Base-by-base conservation (phyloP, 192 early-diverging fungal species). In the Phlyctochytrium planicorne region DNA sequence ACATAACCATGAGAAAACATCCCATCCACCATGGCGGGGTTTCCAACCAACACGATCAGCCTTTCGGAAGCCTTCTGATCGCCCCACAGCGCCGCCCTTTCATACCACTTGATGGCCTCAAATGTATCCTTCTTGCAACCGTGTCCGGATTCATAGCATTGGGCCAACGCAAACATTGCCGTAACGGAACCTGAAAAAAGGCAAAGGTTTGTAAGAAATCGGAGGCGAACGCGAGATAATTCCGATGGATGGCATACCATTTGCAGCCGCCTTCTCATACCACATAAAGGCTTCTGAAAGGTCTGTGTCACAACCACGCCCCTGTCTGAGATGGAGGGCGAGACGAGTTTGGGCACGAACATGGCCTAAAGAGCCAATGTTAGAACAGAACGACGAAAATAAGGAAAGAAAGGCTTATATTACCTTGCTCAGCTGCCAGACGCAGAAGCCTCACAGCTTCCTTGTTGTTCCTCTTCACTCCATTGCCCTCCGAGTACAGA, bases 401-500 rank as follows among this genome's bases (percentile, higher is more conserved):
- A 50, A 50, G 47, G 47, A 10, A n/a, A 10, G n/a, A n/a, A 50
- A 14, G n/a, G n/a, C n/a, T n/a, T n/a, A n/a, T n/a, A n/a, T n/a
- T n/a, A 34, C 82, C 75, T 59, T 87, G 78, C 40, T 88, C 76
- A 6, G 91, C 89, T 16, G 91, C 85, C 57, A 81, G 76, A 23
- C 84, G 72, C 60, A 91, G 84, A 76, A 91, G 85, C 35, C 82
- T 70, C 1, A 89, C 77, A 10, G 92, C 88, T 68, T 85, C 79
- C 34, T 77, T 66, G 16, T 69, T 57, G 66, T 86, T 76, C 69
- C 80, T 80, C 55, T 84, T 71, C 14, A 83, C 79, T 34, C 88
- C 89, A 2, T 80, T 40, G n/a, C 89, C 90, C 59, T 88, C 87
- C 10, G 32, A 30, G 66, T 81, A 78, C 23, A 80, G 24, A n/a